Evolutionary conservation across 164 flowering plant species (phyloP).

Genomic region (Annona cherimola): DNA sequence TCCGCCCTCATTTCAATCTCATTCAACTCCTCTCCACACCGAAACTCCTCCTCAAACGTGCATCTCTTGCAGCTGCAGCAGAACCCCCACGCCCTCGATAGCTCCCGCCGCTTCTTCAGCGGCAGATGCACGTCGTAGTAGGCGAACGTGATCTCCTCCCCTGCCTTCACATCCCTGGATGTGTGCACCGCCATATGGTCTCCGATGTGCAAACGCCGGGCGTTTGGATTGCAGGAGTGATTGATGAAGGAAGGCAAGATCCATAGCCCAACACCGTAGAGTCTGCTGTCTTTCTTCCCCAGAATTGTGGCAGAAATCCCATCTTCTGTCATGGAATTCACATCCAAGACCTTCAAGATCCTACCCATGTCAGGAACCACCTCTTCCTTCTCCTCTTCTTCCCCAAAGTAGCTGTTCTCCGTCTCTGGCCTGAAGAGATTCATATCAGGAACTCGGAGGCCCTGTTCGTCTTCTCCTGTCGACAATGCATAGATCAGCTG

Average conservation of each 20-base stretch:
- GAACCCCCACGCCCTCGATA: constrained; percentile 70
- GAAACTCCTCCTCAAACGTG: constrained; percentile 49
- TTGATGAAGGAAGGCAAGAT: constrained; percentile 70
- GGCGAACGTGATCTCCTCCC: constrained; percentile 82
- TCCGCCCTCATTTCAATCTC: constrained; percentile 44
- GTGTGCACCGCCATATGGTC: constrained; percentile 61
- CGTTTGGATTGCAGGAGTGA: constrained; percentile 80
- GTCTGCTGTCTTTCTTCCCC: constrained; percentile 51
- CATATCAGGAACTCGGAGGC: constrained; percentile 55
- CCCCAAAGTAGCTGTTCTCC: constrained; percentile 13
- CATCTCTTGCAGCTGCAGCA: constrained; percentile 69
- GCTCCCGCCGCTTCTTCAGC: constrained; percentile 39
- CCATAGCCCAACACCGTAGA: constrained; percentile 84
- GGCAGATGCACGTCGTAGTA: constrained; percentile 66
- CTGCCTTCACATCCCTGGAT: constrained; percentile 70
- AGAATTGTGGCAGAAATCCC: constrained; percentile 52
- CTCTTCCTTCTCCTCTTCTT: constrained; percentile 6
- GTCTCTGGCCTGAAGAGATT: constrained; percentile 53
- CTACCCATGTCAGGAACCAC: constrained; percentile 26
- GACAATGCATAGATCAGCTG: constrained; percentile 42
- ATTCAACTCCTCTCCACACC: constrained; percentile 32
- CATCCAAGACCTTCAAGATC: constrained; percentile 65
- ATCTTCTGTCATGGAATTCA: constrained; percentile 71
- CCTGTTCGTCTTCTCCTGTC: constrained; percentile 54
- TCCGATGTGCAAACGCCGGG: constrained; percentile 69